Evolutionary conservation across 371 early-diverging fungal species (phyloP), one percentile per base, ranked within the genome.

Genomic region (Thermomucor indicae-seudaticae): DNA sequence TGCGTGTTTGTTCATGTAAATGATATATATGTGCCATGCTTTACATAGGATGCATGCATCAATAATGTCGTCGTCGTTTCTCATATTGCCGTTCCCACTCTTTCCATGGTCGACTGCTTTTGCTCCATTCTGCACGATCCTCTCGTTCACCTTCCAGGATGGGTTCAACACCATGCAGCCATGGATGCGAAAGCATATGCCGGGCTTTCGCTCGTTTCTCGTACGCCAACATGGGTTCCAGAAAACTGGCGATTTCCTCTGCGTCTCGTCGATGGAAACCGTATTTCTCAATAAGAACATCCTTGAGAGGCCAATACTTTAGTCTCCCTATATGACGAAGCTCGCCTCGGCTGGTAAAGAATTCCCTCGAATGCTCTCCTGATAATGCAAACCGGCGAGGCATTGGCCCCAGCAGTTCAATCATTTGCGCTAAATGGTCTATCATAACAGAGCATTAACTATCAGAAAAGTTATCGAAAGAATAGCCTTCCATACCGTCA

Each of bases 371-470:
- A 58, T 85, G 85, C 57, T 81, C 84, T 6, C 95, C 96, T 1
- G 77, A 73, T 22, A 88, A 67, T 1, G 89, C 84, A 50, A 93
- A 67, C 8, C 70, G 65, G 55, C 79, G 85, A 1, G 91, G 89
- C 62, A 95, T 85, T 6, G 74, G 76, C 7, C 95, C 97, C 40
- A 97, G 66, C 7, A 95, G 78, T 67, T 97, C 98, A 19, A 91
- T 84, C 29, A 97, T 96, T 65, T 95, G 98, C 0, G 97, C 98
- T 41, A 97, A 65, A 61, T 97, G 98, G 69, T 97, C 97, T 88
- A 64, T 23, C 32, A 51, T 31, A 29, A 41, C 30, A 6, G 22
- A 11, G n/a, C 24, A 31, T 6, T 3, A 34, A 4, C 12, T 25
- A 17, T 27, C 8, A 6, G 14, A 23, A 46, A n/a, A n/a, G n/a